Evolutionary conservation across 805 yeast genomes (phyloP).

Genomic region (Kurtzmaniella fragi): DNA sequence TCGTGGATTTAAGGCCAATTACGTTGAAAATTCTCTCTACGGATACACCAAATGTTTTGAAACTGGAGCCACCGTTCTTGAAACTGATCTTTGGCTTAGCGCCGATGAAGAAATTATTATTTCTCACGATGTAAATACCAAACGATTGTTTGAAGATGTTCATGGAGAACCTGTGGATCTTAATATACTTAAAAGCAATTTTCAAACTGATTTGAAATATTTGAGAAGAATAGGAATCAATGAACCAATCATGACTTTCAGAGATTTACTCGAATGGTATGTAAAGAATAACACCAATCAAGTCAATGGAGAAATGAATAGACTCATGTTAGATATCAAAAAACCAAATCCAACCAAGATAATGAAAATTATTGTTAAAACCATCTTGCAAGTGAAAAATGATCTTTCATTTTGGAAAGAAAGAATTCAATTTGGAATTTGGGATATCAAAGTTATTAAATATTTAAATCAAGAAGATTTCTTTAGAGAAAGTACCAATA

Average conservation of each 20-base stretch:
- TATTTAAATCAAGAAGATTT: constrained; percentile 33
- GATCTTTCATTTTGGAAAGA: constrained; percentile 36
- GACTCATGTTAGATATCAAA: constrained; percentile 36
- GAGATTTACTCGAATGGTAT: constrained; percentile 30
- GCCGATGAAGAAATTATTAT: constrained; percentile 33
- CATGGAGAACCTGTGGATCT: constrained; percentile 31
- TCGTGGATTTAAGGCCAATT: constrained; percentile 38
- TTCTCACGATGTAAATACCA: constrained; percentile 36
- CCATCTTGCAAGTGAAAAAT: constrained; percentile 19
- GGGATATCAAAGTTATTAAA: constrained; percentile 35
- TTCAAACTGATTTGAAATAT: constrained; percentile 19
- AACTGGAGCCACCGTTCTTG: constrained; percentile 34
- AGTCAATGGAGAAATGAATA: constrained; percentile 10
- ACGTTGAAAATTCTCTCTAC: constrained; percentile 33
- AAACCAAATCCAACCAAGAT: constrained; percentile 32
- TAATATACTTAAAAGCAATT: constrained; percentile 27
- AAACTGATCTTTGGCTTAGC: constrained; percentile 40
- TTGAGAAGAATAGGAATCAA: constrained; percentile 28
- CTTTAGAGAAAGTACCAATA: constrained; percentile 8
- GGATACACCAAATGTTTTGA: constrained; percentile 34
- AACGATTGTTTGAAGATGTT: constrained; percentile 29
- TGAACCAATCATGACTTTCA: constrained; percentile 28
- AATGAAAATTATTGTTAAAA: constrained; percentile 23
- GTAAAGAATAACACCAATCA: constrained; percentile 10
- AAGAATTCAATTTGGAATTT: constrained; percentile 34